Percentiles rank a stretch among this genome's conserved stretches.
phyloP scores from a whole-genome alignment of 805 yeast genomes.

The Barnettozyma sp. region DNA sequence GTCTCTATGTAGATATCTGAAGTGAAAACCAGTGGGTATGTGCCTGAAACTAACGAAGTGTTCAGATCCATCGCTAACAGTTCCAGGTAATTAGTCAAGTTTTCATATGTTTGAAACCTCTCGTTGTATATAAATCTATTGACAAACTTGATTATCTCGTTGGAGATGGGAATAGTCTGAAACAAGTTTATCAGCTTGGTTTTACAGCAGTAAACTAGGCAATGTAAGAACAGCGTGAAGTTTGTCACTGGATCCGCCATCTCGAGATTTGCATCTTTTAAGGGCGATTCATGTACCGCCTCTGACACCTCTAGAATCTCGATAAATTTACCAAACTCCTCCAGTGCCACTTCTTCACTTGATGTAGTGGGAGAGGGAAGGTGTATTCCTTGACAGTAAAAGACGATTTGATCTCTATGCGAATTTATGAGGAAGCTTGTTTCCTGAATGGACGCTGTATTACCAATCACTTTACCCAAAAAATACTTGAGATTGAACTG shows the following conservation, averaged over 20 bases:
- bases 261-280: neutral
- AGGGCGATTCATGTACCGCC: neutral
- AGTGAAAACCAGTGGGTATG: slow-evolving; percentile 8
- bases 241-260: slow-evolving; percentile 1
- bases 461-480: slow-evolving; percentile 12
- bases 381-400: slow-evolving; percentile 1
- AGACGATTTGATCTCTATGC: slow-evolving; percentile 8
- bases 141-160: slow-evolving; percentile 3
- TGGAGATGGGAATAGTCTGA: slow-evolving; percentile 3
- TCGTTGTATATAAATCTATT: slow-evolving; percentile 7
- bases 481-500: slow-evolving; percentile 8
- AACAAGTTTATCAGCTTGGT: slow-evolving; percentile 9
- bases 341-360: slow-evolving; percentile 6
- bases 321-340: slow-evolving; percentile 9
- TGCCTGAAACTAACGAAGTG: slow-evolving; percentile 11
- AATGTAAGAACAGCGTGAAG: slow-evolving; percentile 9
- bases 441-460: slow-evolving; percentile 1
- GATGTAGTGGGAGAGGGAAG: neutral
- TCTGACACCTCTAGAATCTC: slow-evolving; percentile 9
- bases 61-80: slow-evolving; percentile 18
- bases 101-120: slow-evolving; percentile 14
- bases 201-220: slow-evolving; percentile 8
- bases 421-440: slow-evolving; percentile 9
- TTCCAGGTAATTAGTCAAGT: slow-evolving; percentile 19
- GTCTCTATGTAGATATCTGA: slow-evolving; percentile 2